These are phyloP conservation scores for Boletus barrowsii DNA, from an alignment of 768 basidiomycete species.

Conservation along the genomic window DNA sequence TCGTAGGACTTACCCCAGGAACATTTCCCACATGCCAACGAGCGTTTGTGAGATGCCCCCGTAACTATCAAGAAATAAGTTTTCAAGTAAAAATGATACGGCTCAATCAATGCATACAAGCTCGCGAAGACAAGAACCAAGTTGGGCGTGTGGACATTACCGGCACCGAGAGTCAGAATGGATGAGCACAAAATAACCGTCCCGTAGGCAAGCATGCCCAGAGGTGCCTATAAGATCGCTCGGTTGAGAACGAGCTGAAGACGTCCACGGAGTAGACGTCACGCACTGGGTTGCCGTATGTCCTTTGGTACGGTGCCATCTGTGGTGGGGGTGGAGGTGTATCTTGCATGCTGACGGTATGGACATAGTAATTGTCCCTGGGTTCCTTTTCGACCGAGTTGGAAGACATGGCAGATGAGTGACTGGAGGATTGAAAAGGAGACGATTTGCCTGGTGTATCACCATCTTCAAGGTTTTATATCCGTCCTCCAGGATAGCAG, in stretches of 20 bases:
- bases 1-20: slow-evolving; percentile 23
- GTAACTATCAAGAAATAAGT: slow-evolving; percentile 18
- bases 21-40: slow-evolving; percentile 33
- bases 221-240: slow-evolving; percentile 18
- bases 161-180: slow-evolving; percentile 22
- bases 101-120: slow-evolving; percentile 16
- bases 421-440: not conserved
- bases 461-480: slow-evolving; percentile 16
- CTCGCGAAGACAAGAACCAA: slow-evolving; percentile 29
- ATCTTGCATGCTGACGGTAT: slow-evolving; percentile 22
- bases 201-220: slow-evolving; percentile 30
- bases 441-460: not conserved
- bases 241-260: not conserved
- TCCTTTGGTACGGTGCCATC: slow-evolving; percentile 28
- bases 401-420: slow-evolving; percentile 16
- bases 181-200: slow-evolving; percentile 31
- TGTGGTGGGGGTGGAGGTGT: slow-evolving; percentile 11
- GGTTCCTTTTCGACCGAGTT: slow-evolving; percentile 23
- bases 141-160: slow-evolving; percentile 19
- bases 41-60: slow-evolving; percentile 30
- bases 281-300: slow-evolving; percentile 25
- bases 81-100: not conserved
- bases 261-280: not conserved
- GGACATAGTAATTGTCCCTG: slow-evolving; percentile 27
- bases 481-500: not conserved